phyloP scores from a whole-genome alignment of 192 early-diverging fungal species.

The Entophlyctis helioformis region DNA sequence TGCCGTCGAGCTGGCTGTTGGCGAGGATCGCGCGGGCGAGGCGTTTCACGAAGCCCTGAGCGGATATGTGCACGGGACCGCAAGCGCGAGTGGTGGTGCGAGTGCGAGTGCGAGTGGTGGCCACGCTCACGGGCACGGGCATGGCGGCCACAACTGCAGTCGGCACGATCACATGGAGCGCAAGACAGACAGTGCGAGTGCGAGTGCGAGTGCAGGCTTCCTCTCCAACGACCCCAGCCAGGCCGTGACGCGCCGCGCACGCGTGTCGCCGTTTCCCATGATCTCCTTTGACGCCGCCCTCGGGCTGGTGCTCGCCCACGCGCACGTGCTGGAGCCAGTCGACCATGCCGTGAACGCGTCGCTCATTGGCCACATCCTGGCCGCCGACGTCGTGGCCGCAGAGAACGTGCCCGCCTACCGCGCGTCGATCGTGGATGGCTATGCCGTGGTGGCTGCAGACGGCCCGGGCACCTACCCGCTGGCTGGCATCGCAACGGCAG shows the following conservation, averaged over 20 bases:
- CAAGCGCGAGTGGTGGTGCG: no score
- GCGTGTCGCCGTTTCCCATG: constrained; percentile 78
- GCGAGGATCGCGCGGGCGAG: constrained; percentile 37
- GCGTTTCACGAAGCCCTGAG: constrained; percentile 39
- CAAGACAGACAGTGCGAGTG: no score
- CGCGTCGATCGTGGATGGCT: constrained; percentile 88
- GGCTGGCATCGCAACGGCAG: constrained; percentile 43
- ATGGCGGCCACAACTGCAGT: no score
- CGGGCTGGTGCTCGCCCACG: constrained; percentile 28
- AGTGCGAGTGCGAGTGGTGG: no score
- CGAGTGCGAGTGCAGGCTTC: no score
- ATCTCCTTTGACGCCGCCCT: constrained; percentile 59
- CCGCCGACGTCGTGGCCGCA: constrained; percentile 56
- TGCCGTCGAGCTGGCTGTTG: constrained; percentile 58
- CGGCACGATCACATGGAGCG: no score
- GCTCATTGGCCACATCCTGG: constrained; percentile 60
- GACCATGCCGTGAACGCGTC: constrained; percentile 69
- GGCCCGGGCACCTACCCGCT: constrained; percentile 74
- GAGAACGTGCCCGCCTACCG: constrained; percentile 76
- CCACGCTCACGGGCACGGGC: not conserved
- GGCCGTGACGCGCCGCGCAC: no score
- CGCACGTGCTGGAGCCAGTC: constrained; percentile 18
- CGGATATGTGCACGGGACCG: constrained; percentile 1
- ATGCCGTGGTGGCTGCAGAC: constrained; percentile 80
- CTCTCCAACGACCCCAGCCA: no score